Evolutionary conservation across 495 filamentous ascomycete species (phyloP).

Genomic region (Xylaria scruposa): DNA sequence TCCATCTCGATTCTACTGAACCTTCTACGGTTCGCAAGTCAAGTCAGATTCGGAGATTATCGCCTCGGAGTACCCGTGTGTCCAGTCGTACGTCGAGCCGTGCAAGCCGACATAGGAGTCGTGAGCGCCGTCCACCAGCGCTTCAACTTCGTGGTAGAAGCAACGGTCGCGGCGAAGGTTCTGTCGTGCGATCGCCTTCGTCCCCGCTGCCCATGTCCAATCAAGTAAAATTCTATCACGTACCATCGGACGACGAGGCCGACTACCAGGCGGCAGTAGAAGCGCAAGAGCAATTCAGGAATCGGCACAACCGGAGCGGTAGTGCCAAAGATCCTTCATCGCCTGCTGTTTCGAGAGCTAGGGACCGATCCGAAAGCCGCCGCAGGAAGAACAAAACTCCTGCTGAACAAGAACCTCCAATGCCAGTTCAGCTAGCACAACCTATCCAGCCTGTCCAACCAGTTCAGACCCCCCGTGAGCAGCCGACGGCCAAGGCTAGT

Average conservation of each 20-base stretch:
- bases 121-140: constrained; percentile 55
- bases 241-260: constrained; percentile 60
- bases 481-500: constrained; percentile 20
- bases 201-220: constrained; percentile 75
- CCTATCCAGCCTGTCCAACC: constrained; percentile 1
- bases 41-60: constrained; percentile 44
- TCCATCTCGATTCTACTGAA: constrained; percentile 40
- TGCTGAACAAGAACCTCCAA: constrained; percentile 34
- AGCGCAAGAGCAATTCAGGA: constrained; percentile 67
- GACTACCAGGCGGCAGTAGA: constrained; percentile 66
- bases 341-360: constrained; percentile 48
- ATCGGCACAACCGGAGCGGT: constrained; percentile 62
- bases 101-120: constrained; percentile 59
- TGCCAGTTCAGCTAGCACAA: constrained; percentile 36
- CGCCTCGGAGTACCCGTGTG: constrained; percentile 47
- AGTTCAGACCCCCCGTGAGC: constrained; percentile 34
- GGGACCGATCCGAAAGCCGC: constrained; percentile 59
- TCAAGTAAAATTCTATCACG: constrained; percentile 46
- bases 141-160: constrained; percentile 62
- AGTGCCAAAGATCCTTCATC: constrained; percentile 59
- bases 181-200: constrained; percentile 74
- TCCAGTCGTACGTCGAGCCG: constrained; percentile 50
- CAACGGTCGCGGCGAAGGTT: constrained; percentile 58
- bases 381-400: constrained; percentile 45
- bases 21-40: constrained; percentile 51